These are phyloP conservation scores for Paramecium pentaurelia DNA, from an alignment of 73 alveolate genomes.

Conservation along the genomic window DNA sequence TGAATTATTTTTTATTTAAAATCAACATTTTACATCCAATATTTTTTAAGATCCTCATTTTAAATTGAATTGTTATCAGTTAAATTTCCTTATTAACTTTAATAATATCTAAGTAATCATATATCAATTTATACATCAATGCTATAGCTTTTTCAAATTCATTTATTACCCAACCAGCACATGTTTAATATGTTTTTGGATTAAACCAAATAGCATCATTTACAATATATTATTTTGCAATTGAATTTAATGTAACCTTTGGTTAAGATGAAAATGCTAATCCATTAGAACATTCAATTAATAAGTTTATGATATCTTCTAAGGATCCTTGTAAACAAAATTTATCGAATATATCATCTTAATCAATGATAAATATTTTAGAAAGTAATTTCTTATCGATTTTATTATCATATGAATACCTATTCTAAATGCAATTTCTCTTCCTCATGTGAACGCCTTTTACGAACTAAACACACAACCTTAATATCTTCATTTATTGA, in stretches of 20 bases:
- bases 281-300: conserved; percentile 45
- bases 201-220: conserved; percentile 37
- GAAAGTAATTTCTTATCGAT: neutral
- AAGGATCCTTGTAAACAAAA: neutral
- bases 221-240: neutral
- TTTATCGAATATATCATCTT: conserved; percentile 16
- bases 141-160: conserved; percentile 34
- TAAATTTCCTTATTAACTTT: neutral
- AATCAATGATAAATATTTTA: neutral
- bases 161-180: conserved; percentile 43
- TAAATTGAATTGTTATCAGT: neutral
- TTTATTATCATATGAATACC: neutral
- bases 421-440: neutral
- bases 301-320: neutral
- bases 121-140: neutral
- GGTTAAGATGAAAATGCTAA: conserved; percentile 37
- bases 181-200: conserved; percentile 30
- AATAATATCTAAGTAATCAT: neutral
- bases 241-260: neutral
- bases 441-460: conserved; percentile 7
- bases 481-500: neutral
- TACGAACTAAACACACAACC: neutral
- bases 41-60: neutral
- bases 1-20: neutral
- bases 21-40: neutral